Base-by-base conservation (phyloP, 768 basidiomycete species). In the Rubroboletus pulcherrimus region DNA sequence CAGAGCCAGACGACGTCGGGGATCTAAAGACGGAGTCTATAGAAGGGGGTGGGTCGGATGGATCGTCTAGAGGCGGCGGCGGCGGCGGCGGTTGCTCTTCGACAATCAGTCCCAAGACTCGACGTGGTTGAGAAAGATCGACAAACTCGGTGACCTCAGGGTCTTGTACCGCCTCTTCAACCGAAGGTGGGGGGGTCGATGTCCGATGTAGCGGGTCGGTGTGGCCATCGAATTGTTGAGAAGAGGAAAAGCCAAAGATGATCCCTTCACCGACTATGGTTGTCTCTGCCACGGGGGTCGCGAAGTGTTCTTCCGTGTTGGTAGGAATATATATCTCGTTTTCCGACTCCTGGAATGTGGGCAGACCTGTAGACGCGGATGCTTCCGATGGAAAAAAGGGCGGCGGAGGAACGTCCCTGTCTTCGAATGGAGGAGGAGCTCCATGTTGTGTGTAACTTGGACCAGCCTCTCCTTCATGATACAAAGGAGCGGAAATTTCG, bases 341-440 rank as follows among this genome's bases (percentile, higher is more conserved):
- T 67, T 92, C 90, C 6, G 90, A 89, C 67, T 92, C 90, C 54
- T 87, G 79, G 67, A 92, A 92, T 14, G 87, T 88, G 15, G 88
- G 88, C 21, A 88, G 70, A 29, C 76, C 74, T 30, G 75, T 71
- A 14, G 86, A 84, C 0, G 83, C 80, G n/a, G 85, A 84, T 44
- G 80, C 77, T 63, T 78, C 82, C 37, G 74, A 79, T 42, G 78
- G 81, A 65, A 77, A 86, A 63, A 74, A 74, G 0, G 74, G 71
- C 2, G 90, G 89, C 6, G 90, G 91, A 10, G 90, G 89, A 0
- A 86, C 81, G 59, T 91, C 88, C 45, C 86, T 81, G 65, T 93
- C 91, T 62, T 93, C 91, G 63, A 92, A 92, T 4, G 91, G 89
- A 45, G 91, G 91, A 26, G 91, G 90, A 0, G 87, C 88, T 51